Evolutionary conservation across 108 stramenopile species (phyloP).

Genomic region (Pinguiococcus pyrenoidosus): DNA sequence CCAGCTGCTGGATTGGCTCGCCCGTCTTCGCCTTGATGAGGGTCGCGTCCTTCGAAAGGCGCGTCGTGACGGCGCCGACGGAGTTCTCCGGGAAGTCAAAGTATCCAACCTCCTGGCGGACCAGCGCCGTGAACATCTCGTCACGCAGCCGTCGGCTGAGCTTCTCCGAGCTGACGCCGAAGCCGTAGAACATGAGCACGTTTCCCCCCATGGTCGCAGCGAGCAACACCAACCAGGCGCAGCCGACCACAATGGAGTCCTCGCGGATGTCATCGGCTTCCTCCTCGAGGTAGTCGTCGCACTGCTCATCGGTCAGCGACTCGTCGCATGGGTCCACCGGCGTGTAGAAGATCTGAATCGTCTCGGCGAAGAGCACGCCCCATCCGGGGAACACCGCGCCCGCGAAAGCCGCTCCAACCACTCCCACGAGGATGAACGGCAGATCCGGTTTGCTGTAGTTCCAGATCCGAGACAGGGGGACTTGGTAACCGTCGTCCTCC

Average conservation of each 20-base stretch:
- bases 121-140: conserved; percentile 6
- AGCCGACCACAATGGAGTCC: conserved; percentile 11
- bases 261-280: conserved; percentile 9
- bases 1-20: conserved; percentile 47
- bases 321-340: too few relatives aligned
- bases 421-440: conserved; percentile 22
- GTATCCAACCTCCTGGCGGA: conserved; percentile 27
- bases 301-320: too few relatives aligned
- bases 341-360: conserved; percentile 26
- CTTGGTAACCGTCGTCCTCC: conserved; percentile 12
- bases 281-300: too few relatives aligned
- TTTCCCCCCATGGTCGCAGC: conserved; percentile 24
- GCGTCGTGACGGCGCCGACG: conserved; percentile 52
- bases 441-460: conserved; percentile 26
- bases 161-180: conserved; percentile 27
- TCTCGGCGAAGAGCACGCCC: conserved; percentile 38
- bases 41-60: conserved; percentile 63
- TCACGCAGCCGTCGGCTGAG: conserved; percentile 6
- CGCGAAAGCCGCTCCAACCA: conserved; percentile 22
- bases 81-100: conserved; percentile 27
- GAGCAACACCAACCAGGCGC: conserved; percentile 15
- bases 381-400: conserved; percentile 28
- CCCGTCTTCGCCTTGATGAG: conserved; percentile 52
- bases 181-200: conserved; percentile 25
- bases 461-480: conserved; percentile 36